Evolutionary conservation across 1,284 basidiomycete genomes (phyloP).

Genomic region (Ustilago curta): DNA sequence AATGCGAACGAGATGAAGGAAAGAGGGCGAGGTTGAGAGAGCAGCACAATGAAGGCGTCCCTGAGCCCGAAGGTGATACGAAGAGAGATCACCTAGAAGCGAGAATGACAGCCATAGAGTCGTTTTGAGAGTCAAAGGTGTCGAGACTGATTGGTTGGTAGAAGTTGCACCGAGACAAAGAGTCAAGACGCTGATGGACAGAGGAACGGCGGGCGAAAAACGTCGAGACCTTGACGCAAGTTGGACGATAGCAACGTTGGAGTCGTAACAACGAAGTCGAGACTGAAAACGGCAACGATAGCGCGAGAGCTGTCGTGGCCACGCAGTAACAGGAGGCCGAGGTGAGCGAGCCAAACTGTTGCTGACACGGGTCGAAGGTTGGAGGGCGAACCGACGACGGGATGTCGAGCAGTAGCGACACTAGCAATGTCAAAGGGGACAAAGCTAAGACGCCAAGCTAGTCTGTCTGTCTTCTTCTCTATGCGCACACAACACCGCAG

Average conservation of each 20-base stretch:
- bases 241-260: background rate
- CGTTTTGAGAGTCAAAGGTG: conserved; percentile 7
- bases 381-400: conserved; percentile 23
- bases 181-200: conserved; percentile 2
- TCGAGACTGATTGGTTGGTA: conserved; percentile 7
- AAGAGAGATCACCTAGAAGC: conserved; percentile 31
- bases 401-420: background rate
- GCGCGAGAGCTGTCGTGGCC: background rate
- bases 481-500: conserved; percentile 22
- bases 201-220: background rate
- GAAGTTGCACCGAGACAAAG: background rate
- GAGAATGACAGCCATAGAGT: conserved; percentile 37
- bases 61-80: conserved; percentile 33
- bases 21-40: conserved; percentile 24
- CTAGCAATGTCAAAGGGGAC: conserved; percentile 9
- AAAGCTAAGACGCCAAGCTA: conserved; percentile 9
- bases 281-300: background rate
- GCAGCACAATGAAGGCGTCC: conserved; percentile 57
- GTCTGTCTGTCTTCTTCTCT: conserved; percentile 22
- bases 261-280: conserved; percentile 7
- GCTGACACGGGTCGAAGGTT: conserved; percentile 4
- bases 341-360: conserved; percentile 3
- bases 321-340: background rate
- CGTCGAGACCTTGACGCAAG: background rate
- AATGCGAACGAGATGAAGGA: background rate